A percentile compares a stretch with the other conserved stretches of the same genome.
Conservation (phyloP, 768 basidiomycete species). For the Agaricus sinodeliciosus region DNA sequence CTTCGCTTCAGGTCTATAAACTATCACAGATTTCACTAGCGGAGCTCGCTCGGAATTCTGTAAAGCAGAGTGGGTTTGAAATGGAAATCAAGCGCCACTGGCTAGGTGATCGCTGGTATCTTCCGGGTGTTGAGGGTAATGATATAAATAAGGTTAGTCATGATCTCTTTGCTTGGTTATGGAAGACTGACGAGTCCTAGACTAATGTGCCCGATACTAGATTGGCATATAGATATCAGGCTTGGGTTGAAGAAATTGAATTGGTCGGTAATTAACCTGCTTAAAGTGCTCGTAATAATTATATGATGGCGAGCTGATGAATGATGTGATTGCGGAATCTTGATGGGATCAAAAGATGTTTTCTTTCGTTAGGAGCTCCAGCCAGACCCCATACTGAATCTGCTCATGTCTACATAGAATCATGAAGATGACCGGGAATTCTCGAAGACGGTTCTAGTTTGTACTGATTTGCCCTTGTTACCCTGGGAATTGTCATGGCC, state of each 20-base stretch:
- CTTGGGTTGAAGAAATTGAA: constrained; percentile 77
- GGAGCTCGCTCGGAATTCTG: constrained; percentile 95
- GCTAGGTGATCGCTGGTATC: constrained; percentile 91
- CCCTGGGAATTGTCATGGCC: too few relatives aligned
- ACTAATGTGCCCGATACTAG: constrained; percentile 95
- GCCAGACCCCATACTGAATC: too few relatives aligned
- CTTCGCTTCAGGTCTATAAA: constrained; percentile 75
- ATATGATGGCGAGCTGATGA: too few relatives aligned
- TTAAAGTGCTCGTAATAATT: too few relatives aligned
- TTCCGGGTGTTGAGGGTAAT: constrained; percentile 89
- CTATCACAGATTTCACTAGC: constrained; percentile 90
- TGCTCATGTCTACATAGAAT: too few relatives aligned
- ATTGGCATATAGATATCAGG: constrained; percentile 86
- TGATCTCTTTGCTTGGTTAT: too few relatives aligned
- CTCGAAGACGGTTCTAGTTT: too few relatives aligned
- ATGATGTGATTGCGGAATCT: too few relatives aligned
- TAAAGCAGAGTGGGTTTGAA: constrained; percentile 95
- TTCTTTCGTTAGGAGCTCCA: too few relatives aligned
- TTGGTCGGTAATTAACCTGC: constrained; percentile 35
- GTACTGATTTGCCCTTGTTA: too few relatives aligned
- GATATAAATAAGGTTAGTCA: constrained; percentile 85
- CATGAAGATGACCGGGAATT: too few relatives aligned
- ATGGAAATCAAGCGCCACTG: constrained; percentile 97
- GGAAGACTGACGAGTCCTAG: constrained; percentile 28
- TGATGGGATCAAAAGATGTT: too few relatives aligned